Evolutionary conservation across 2,329 filamentous ascomycete genomes (phyloP).

Genomic region (Apiospora marii): DNA sequence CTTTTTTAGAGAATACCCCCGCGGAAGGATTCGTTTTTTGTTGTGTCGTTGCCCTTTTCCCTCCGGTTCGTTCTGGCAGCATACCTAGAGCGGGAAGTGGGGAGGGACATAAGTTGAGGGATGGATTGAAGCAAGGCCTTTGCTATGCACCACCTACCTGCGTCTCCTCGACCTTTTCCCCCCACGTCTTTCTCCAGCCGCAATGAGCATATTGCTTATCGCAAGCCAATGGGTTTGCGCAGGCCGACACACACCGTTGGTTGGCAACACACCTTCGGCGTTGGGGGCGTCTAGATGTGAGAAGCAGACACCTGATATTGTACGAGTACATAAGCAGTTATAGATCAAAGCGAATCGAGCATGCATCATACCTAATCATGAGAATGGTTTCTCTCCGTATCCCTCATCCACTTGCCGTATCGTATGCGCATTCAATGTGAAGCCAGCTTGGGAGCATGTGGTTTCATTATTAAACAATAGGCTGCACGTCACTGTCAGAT

Average conservation of each 20-base stretch:
- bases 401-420: neutral
- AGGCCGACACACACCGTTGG: neutral
- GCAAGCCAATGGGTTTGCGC: neutral
- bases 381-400: neutral
- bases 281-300: conserved; percentile 4
- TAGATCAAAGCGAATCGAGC: neutral
- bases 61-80: neutral
- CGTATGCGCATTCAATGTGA: neutral
- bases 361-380: neutral
- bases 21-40: conserved; percentile 31
- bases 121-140: neutral
- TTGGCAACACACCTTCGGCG: neutral
- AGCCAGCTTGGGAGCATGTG: neutral
- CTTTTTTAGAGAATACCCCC: conserved; percentile 28
- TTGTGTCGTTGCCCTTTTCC: conserved; percentile 22
- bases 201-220: conserved; percentile 26
- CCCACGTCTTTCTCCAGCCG: conserved; percentile 17
- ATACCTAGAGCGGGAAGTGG: neutral
- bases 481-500: neutral
- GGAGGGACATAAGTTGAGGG: neutral
- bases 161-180: neutral
- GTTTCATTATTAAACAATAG: neutral
- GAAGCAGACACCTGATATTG: neutral
- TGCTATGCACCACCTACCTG: neutral
- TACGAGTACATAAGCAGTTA: neutral